phyloP scores from a whole-genome alignment of 345 rosid genomes.

The Eucalyptus grandis region DNA sequence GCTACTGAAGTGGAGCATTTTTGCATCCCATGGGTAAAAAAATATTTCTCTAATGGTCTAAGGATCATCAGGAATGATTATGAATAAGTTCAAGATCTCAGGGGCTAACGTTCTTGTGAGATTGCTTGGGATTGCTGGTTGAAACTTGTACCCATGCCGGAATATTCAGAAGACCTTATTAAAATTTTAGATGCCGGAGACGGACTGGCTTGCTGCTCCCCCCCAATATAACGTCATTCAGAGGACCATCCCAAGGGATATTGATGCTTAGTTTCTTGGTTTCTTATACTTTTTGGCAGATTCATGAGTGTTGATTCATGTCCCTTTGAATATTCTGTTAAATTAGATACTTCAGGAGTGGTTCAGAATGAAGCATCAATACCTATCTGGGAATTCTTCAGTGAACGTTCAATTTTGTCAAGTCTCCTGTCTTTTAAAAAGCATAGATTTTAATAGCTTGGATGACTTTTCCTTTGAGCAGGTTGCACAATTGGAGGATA shows the following conservation, averaged over 20 bases:
- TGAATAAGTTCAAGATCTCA: background rate
- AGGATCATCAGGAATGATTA: background rate
- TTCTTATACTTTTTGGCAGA: background rate
- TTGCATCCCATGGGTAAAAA: background rate
- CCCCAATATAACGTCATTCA: background rate
- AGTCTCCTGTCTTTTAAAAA: background rate
- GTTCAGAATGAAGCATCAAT: background rate
- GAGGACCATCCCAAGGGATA: background rate
- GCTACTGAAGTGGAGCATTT: background rate
- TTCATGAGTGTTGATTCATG: background rate
- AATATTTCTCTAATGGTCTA: background rate
- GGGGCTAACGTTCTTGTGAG: background rate
- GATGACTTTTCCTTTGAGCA: constrained; percentile 1
- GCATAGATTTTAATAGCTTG: background rate
- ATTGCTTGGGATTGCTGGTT: background rate
- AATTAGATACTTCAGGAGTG: background rate
- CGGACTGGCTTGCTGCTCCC: background rate
- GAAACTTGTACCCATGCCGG: background rate
- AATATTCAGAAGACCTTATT: background rate
- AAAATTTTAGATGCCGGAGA: background rate
- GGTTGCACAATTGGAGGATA: constrained; percentile 87
- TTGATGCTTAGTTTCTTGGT: background rate
- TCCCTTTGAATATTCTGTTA: background rate
- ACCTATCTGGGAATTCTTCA: background rate
- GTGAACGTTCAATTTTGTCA: background rate